Conservation (phyloP, 768 basidiomycete genomes). For the Podaxis rugospora region DNA sequence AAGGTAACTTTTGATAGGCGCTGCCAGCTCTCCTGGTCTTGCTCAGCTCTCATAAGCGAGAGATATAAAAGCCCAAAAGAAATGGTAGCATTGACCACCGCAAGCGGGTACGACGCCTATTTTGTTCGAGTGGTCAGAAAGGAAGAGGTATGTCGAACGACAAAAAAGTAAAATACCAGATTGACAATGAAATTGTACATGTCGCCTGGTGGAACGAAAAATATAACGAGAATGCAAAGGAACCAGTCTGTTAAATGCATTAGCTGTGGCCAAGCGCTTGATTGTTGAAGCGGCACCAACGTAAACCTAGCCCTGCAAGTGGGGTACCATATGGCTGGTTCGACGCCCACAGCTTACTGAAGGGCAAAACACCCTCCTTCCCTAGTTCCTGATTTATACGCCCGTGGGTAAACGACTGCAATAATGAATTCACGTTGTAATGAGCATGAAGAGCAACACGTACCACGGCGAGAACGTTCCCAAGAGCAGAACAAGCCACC, state of each 20-base stretch:
- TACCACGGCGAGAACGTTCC: conserved; percentile 50
- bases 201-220: conserved; percentile 49
- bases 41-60: background rate
- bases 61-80: conserved; percentile 43
- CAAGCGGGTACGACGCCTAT: conserved; percentile 35
- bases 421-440: background rate
- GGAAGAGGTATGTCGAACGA: background rate
- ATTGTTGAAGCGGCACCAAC: conserved; percentile 25
- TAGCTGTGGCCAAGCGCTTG: background rate
- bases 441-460: conserved; percentile 16
- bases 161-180: conserved; percentile 26
- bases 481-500: conserved; percentile 53
- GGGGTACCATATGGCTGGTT: conserved; percentile 57
- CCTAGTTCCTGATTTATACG: conserved; percentile 55
- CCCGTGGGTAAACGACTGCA: conserved; percentile 19
- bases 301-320: conserved; percentile 43
- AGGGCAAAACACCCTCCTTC: conserved; percentile 53
- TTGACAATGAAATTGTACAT: conserved; percentile 57
- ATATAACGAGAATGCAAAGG: conserved; percentile 25
- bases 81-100: conserved; percentile 41
- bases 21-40: background rate
- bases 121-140: background rate
- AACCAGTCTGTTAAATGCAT: conserved; percentile 23
- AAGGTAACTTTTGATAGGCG: background rate
- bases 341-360: conserved; percentile 50